Evolutionary conservation across 192 early-diverging fungal species (phyloP), one percentile per base, ranked within the genome.

Genomic region (Backusella tarrabulga): DNA sequence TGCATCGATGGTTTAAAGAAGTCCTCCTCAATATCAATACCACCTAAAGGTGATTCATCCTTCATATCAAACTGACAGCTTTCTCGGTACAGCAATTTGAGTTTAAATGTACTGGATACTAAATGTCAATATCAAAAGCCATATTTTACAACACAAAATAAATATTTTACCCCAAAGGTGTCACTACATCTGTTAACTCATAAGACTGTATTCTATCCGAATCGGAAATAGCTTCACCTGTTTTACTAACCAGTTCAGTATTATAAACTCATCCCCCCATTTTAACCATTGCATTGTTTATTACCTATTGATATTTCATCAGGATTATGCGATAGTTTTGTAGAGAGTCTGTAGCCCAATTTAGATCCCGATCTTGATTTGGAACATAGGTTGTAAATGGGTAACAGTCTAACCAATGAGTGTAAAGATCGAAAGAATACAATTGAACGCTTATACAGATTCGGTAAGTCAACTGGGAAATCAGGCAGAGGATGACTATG

Each of bases 401-500:
- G 96, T 74, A 98, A 80, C 34, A 97, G 86, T 36, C 93, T 87
- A 67, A 95, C 91, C 77, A 91, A 90, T 29, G 92, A 85, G 83
- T 91, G 93, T 14, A 98, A 81, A 32, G 93, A 93, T 36, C 97
- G 88, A 81, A 98, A 98, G 76, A 98, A 95, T 32, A 93, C 89
- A 70, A 95, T 94, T n/a, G 92, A 92, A 74, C 93, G 91, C 84
- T 97, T 98, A 88, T 98, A 98, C 29, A 96, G 89, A 72, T 91
- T 87, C 1, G 95, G 93, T 21, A 95, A 84, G 26, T 97, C 95
- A 26, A 90, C 88, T 6, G 86, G 80, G n/a, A 88, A 85, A 35
- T 89, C 80, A 50, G 88, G 87, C 23, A 84, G 73, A 6, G 82
- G 86, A 56, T 83, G 79, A 29, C 89, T 89, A 74, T 40, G 11